Evolutionary conservation across 768 basidiomycete genomes (phyloP), one percentile per base, ranked within the genome.

Genomic region (Tulasnella sp.): DNA sequence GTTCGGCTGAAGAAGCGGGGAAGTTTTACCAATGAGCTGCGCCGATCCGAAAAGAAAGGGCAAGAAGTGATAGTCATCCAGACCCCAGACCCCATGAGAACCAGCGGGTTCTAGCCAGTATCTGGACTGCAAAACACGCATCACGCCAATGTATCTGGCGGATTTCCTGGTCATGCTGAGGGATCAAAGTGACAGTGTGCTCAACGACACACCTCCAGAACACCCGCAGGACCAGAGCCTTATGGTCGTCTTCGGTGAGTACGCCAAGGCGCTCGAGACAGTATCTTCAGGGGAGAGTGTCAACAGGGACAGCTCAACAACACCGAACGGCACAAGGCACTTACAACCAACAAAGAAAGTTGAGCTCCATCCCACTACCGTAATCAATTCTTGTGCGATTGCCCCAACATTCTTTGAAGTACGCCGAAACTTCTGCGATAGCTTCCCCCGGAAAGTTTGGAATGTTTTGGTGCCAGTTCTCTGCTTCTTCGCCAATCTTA

Each of bases 311-410:
- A 22, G 34, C 77, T 22, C 76, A 78, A 24, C 6, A 12, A 14
- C 0, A 78, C n/a, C 24, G 20, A 16, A 81, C 41, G 44, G 69
- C 37, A 9, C 1, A 73, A 8, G 2, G 40, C 16, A 88, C 95
- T 83, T 85, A 98, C 97, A 99, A 84, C 96, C 96, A 98, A 84
- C 97, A 98, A 3, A 99, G 81, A 84, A 98, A 99, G 86, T 98
- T 97, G 69, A 99, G 89, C 84, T 99, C 98, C 97, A 99, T 99
- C 20, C 98, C 98, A 83, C 96, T 98, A n/a, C 98, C 98, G 86
- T 99, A 99, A 86, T 99, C 98, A 78, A 99, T 96, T 12, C 98
- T 89, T 74, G 93, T 91, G 41, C 93, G 88, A 85, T 94, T 98
- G 0, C 98, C 98, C 97, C 97, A 99, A 22, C 92, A 87, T 84